A percentile compares a stretch with the other conserved stretches of the same genome.
phyloP scores from a whole-genome alignment of 2,329 filamentous ascomycete species.

The Epichloe festucae region DNA sequence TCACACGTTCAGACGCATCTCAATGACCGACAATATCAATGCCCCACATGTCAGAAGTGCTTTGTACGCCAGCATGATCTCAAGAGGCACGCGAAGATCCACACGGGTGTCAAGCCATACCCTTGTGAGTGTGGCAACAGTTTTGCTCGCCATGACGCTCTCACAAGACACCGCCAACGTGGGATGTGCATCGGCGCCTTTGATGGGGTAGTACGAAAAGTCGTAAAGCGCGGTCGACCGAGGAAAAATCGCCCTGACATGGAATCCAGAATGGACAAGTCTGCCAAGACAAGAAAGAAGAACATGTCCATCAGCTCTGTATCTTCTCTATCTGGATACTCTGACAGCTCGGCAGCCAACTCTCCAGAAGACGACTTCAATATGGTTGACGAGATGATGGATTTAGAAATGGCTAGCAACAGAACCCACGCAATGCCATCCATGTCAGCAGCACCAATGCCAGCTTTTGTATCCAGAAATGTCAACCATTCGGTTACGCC shows the following conservation, averaged over 20 bases:
- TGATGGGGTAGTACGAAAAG: conserved; percentile 55
- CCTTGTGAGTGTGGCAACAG: conserved; percentile 88
- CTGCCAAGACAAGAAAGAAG: conserved; percentile 43
- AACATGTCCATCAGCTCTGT: conserved; percentile 33
- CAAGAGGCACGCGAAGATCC: conserved; percentile 94
- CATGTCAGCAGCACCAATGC: conserved; percentile 34
- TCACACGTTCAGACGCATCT: conserved; percentile 97
- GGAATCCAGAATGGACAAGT: conserved; percentile 43
- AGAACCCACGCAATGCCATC: conserved; percentile 17
- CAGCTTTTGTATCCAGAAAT: conserved; percentile 17
- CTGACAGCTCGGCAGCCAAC: conserved; percentile 40
- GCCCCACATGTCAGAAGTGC: conserved; percentile 84
- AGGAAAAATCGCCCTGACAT: conserved; percentile 47
- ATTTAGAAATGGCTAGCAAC: conserved; percentile 22
- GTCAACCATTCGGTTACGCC: conserved; percentile 20
- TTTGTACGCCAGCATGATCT: conserved; percentile 96
- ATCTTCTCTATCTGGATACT: conserved; percentile 43
- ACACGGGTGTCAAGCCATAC: conserved; percentile 91
- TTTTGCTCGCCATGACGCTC: conserved; percentile 87
- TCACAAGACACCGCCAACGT: conserved; percentile 86
- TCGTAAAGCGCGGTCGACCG: conserved; percentile 50
- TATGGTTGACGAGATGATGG: conserved; percentile 36
- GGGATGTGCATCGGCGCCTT: conserved; percentile 96
- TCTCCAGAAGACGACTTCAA: conserved; percentile 38
- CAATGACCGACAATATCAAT: conserved; percentile 89